Base-by-base conservation (phyloP, 1,284 basidiomycete species). In the Waitea zeae region DNA sequence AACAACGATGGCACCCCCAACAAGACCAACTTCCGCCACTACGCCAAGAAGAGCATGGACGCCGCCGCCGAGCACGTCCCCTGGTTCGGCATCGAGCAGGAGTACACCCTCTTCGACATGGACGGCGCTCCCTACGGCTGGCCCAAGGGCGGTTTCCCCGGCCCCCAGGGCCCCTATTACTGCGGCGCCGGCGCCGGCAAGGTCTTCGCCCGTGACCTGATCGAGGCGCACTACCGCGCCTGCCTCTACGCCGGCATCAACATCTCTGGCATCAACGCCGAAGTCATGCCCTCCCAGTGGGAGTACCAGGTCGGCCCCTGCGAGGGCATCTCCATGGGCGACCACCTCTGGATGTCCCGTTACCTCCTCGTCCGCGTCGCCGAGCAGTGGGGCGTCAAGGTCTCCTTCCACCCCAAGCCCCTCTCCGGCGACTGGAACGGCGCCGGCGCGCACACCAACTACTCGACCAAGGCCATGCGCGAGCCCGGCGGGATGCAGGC, bases 281-380 rank as follows among this genome's bases (percentile, higher is more conserved):
- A 98, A 64, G 95, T 98, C 48, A 97, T 98, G 93, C 93, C 95
- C 18, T 81, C 92, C 40, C 95, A 98, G 62, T 97, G 92, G 92
- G 93, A 98, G 65, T 98, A 95, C 83, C 95, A 98, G 62, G 90
- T 98, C 48, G 93, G 93, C 41, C 93, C 93, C 28, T 97, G 93
- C 54, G 80, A 84, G 57, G 93, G 93, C 44, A 96, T 98, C 58
- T 71, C 84, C 46, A 95, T 98, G 87, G 93, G 93, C 49, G 93
- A 99, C 61, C 90, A 95, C 61, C 77, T 95, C 49, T 92, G 86
- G 86, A 88, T 95, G 71, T 86, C 90, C 31, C 84, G 90, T 48
- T 95, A 81, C 64, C 80, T 95, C 46, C 76, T 95, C 46, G 57
- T 87, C 54, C 83, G 89, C 48, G 79, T 93, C 47, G 89, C 93